These are phyloP conservation scores for Sugiyamaella novakii DNA, from an alignment of 1,139 yeast genomes.

Conservation along the genomic window DNA sequence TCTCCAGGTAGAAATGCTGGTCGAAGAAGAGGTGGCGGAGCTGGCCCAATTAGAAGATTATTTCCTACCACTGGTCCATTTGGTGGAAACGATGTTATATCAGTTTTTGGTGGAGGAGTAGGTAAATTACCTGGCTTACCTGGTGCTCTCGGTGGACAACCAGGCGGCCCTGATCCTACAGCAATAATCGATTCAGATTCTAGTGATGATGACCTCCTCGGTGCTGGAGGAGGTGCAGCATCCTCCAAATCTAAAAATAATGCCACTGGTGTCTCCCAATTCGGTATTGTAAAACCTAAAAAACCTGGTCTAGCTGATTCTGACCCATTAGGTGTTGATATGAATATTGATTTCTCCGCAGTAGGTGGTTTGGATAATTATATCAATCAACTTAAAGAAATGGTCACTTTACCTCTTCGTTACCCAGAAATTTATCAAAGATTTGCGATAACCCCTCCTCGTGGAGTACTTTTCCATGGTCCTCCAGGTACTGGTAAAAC, in stretches of 20 bases:
- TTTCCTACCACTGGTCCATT: conserved; percentile 40
- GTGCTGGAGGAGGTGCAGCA: conserved; percentile 30
- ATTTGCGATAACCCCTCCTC: conserved; percentile 91
- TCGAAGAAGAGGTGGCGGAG: conserved; percentile 28
- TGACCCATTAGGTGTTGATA: conserved; percentile 93
- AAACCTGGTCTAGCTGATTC: conserved; percentile 82
- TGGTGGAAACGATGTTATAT: conserved; percentile 76
- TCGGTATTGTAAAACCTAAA: conserved; percentile 44
- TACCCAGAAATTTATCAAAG: conserved; percentile 93
- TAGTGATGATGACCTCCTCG: conserved; percentile 56
- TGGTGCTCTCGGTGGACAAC: conserved; percentile 23
- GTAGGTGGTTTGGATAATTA: conserved; percentile 94
- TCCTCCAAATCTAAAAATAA: conserved; percentile 32
- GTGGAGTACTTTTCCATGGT: conserved; percentile 97
- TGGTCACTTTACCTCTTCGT: conserved; percentile 90
- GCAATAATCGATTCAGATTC: conserved; percentile 55
- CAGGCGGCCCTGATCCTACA: conserved; percentile 19
- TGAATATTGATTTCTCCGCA: conserved; percentile 84
- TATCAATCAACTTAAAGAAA: conserved; percentile 89
- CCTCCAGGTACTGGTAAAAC: conserved; percentile 99
- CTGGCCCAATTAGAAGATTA: conserved; percentile 33
- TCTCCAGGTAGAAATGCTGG: conserved; percentile 33
- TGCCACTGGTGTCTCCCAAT: conserved; percentile 44
- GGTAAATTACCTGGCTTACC: conserved; percentile 39
- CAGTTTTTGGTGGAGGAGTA: conserved; percentile 89